A percentile compares a stretch with the other conserved stretches of the same genome.
phyloP scores from a whole-genome alignment of 129 eudicot species.

The Heracleum sosnowskyi region DNA sequence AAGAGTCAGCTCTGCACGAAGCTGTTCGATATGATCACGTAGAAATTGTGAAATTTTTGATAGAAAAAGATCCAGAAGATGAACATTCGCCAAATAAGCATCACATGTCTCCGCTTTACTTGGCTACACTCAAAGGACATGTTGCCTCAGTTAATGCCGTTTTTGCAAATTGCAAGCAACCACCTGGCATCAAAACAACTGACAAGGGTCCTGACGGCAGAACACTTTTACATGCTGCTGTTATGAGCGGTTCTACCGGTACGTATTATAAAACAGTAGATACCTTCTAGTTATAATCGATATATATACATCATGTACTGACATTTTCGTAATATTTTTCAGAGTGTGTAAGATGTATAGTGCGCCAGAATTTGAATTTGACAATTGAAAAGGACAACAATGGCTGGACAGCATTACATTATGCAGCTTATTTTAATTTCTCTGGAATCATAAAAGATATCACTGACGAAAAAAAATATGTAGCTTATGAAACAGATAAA shows the following conservation, averaged over 20 bases:
- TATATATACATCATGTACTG: neutral
- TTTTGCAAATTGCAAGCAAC: neutral
- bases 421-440: neutral
- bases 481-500: neutral
- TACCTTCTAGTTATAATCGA: neutral
- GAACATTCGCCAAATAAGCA: slow-evolving; percentile 1
- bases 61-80: slow-evolving; percentile 9
- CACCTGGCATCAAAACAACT: neutral
- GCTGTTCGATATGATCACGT: slow-evolving; percentile 5
- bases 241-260: neutral
- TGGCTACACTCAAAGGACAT: slow-evolving; percentile 18
- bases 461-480: neutral
- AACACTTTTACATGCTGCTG: slow-evolving; percentile 23
- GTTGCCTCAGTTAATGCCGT: neutral
- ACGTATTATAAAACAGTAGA: neutral
- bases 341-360: neutral
- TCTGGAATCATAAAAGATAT: neutral
- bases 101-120: slow-evolving; percentile 23
- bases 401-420: slow-evolving; percentile 7
- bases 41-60: slow-evolving; percentile 6
- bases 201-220: slow-evolving; percentile 20
- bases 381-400: neutral
- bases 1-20: slow-evolving; percentile 25
- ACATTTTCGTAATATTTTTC: neutral
- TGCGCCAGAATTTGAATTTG: neutral